Conservation (phyloP, 495 filamentous ascomycete genomes). For the Aspergillus cavernicola region DNA sequence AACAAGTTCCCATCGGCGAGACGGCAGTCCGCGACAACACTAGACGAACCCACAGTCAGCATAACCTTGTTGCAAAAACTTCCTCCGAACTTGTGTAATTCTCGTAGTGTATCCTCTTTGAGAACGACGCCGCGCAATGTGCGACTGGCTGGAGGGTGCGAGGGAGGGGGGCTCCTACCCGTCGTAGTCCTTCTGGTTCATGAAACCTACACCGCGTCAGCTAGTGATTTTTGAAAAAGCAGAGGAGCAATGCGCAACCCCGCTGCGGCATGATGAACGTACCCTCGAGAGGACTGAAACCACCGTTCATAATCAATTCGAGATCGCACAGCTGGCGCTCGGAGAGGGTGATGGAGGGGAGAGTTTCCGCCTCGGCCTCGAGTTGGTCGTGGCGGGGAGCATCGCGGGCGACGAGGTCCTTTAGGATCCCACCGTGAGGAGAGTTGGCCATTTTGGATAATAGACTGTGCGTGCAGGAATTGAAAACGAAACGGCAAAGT, state of each 20-base stretch:
- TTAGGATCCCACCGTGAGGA: constrained; percentile 94
- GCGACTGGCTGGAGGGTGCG: not conserved
- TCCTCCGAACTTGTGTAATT: not conserved
- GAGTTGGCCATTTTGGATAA: constrained; percentile 63
- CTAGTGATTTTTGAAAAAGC: not conserved
- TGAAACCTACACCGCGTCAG: constrained; percentile 63
- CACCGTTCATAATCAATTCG: constrained; percentile 92
- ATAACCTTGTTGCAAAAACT: not conserved
- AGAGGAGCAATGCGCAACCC: not conserved
- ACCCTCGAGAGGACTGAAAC: constrained; percentile 97
- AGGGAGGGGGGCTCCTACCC: constrained; percentile 56
- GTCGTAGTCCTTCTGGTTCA: constrained; percentile 95
- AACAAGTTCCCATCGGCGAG: constrained; percentile 89
- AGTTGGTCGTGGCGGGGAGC: constrained; percentile 71
- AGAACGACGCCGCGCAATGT: not conserved
- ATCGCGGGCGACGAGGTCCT: constrained; percentile 94
- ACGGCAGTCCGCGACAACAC: constrained; percentile 82
- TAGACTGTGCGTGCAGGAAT: constrained; percentile 8
- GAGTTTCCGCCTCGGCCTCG: constrained; percentile 74
- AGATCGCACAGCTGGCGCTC: constrained; percentile 97
- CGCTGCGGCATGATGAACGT: constrained; percentile 27
- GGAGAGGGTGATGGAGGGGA: constrained; percentile 78
- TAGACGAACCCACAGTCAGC: constrained; percentile 29
- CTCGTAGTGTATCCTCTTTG: not conserved
- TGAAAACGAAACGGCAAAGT: constrained; percentile 11